Evolutionary conservation across 2,329 filamentous ascomycete genomes (phyloP).

Genomic region (Xylaria sp.): DNA sequence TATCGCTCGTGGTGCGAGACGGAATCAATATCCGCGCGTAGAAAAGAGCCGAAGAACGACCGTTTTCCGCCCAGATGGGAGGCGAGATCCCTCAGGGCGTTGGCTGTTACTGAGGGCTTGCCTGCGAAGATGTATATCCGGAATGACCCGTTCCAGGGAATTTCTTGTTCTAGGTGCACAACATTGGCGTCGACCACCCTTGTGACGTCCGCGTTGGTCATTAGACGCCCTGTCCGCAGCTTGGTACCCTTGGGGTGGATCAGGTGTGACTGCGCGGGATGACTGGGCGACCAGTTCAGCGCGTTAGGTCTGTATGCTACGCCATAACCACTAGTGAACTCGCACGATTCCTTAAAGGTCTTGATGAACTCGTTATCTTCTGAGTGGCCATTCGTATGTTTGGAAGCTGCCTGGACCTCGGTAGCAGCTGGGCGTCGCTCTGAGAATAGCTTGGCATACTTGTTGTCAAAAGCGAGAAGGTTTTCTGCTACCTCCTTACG

Average conservation of each 20-base stretch:
- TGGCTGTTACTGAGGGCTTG: constrained; percentile 60
- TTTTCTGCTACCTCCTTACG: constrained; percentile 84
- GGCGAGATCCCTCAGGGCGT: constrained; percentile 74
- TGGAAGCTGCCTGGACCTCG: constrained; percentile 72
- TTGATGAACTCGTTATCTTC: constrained; percentile 82
- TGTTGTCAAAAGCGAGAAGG: constrained; percentile 84
- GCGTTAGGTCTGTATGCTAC: constrained; percentile 83
- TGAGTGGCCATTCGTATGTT: constrained; percentile 38
- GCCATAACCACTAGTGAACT: constrained; percentile 91
- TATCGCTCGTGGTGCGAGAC: constrained; percentile 80
- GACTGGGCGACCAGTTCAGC: constrained; percentile 80
- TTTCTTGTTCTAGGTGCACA: constrained; percentile 87
- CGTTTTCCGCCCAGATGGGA: constrained; percentile 65
- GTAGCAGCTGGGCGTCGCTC: constrained; percentile 73
- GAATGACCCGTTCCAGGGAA: constrained; percentile 88
- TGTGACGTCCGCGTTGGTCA: constrained; percentile 81
- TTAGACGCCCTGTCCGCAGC: constrained; percentile 74
- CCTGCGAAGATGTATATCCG: constrained; percentile 88
- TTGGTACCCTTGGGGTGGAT: constrained; percentile 71
- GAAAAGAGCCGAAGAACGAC: constrained; percentile 75
- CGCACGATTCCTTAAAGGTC: constrained; percentile 89
- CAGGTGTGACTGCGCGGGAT: constrained; percentile 72
- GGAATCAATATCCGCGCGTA: constrained; percentile 62
- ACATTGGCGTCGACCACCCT: constrained; percentile 88
- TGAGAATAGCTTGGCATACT: constrained; percentile 90